These are phyloP conservation scores for Polygonum maritimum DNA, from an alignment of 148 eudicot species.

Conservation along the genomic window DNA sequence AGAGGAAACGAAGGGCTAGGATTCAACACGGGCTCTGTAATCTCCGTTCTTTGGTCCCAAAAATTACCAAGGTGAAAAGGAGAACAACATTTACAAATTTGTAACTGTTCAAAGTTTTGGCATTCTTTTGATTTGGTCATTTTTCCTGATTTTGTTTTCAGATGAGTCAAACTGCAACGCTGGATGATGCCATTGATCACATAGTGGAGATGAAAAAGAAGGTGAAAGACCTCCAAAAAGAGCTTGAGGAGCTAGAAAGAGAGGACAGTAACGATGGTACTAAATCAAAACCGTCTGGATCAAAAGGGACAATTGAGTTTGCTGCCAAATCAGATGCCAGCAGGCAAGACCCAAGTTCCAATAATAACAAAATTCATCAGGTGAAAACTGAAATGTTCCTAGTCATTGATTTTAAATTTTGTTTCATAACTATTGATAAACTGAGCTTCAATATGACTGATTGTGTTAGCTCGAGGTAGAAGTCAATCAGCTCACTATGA, in stretches of 20 bases:
- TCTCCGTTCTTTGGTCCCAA: slow-evolving; percentile 69
- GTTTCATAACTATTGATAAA: neutral
- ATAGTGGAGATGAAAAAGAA: slow-evolving; percentile 48
- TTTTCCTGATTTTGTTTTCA: slow-evolving; percentile 13
- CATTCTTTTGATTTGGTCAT: neutral
- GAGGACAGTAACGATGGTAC: slow-evolving; percentile 17
- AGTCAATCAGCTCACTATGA: slow-evolving; percentile 44
- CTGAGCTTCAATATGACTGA: neutral
- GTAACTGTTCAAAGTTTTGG: neutral
- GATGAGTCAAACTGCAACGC: slow-evolving; percentile 64
- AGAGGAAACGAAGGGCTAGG: slow-evolving; percentile 49
- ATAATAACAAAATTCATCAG: neutral
- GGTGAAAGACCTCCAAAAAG: slow-evolving; percentile 28
- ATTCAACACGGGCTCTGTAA: slow-evolving; percentile 39
- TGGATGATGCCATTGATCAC: slow-evolving; percentile 73
- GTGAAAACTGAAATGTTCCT: neutral
- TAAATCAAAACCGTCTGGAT: slow-evolving; percentile 9
- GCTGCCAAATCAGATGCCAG: neutral
- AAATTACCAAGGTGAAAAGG: slow-evolving; percentile 63
- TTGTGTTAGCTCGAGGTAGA: slow-evolving; percentile 26
- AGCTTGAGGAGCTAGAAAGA: slow-evolving; percentile 30
- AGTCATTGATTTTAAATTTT: neutral
- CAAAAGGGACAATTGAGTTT: neutral
- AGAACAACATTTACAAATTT: neutral
- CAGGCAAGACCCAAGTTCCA: neutral